Evolutionary conservation across 306 rosid genomes (phyloP).

Genomic region (Sicyos edulis): DNA sequence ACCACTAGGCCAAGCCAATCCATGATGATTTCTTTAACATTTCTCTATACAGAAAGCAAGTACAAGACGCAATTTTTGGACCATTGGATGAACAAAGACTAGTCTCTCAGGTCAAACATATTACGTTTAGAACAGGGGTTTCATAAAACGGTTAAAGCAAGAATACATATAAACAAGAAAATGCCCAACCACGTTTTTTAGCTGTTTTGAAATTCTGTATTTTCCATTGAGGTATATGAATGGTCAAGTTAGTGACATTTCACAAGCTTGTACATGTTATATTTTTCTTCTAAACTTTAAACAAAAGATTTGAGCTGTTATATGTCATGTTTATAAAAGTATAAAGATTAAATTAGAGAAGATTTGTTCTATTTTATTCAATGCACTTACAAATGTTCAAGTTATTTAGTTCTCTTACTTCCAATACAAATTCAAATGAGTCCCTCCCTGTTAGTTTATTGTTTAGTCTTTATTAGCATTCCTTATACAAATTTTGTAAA

Average conservation of each 20-base stretch:
- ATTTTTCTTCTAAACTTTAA: background rate
- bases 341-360: too few species aligned
- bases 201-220: background rate
- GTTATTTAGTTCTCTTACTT: too few species aligned
- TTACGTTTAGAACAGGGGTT: background rate
- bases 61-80: background rate
- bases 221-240: background rate
- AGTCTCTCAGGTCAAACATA: background rate
- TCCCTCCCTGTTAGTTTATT: too few species aligned
- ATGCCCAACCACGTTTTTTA: background rate
- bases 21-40: background rate
- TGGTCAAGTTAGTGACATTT: background rate
- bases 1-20: too few species aligned
- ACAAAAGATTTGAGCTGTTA: too few species aligned
- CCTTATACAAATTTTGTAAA: too few species aligned
- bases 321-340: too few species aligned
- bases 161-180: background rate
- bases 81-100: background rate
- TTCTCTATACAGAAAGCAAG: constrained; percentile 9
- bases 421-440: too few species aligned
- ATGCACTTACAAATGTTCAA: too few species aligned
- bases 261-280: background rate
- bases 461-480: too few species aligned
- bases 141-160: background rate
- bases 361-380: too few species aligned